Conservation (phyloP, 2,329 filamentous ascomycete species). For the Erysiphe neolycopersici region DNA sequence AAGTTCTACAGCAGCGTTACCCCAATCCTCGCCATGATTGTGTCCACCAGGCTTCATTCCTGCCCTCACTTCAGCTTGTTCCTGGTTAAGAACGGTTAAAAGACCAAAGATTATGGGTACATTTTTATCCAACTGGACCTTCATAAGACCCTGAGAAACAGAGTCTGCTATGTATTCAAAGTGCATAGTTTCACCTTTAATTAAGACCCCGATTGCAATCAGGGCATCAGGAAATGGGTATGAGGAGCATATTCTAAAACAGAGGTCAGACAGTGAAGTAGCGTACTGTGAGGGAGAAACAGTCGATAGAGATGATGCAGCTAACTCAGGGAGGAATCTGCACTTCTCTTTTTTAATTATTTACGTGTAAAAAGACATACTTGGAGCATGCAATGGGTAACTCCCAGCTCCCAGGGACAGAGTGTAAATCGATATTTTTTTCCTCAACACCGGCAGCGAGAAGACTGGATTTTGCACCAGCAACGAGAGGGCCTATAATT, state of each 20-base stretch:
- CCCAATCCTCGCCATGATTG: slow-evolving; percentile 96
- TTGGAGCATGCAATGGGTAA: slow-evolving; percentile 55
- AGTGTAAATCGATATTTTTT: slow-evolving; percentile 69
- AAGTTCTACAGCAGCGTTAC: slow-evolving; percentile 77
- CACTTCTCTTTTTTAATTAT: too few species aligned
- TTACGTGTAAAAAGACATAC: slow-evolving; percentile 3
- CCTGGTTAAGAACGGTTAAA: slow-evolving; percentile 66
- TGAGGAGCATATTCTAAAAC: neutral
- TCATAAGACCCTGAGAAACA: slow-evolving; percentile 80
- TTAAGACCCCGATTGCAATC: slow-evolving; percentile 82
- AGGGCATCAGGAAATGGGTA: slow-evolving; percentile 49
- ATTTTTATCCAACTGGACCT: slow-evolving; percentile 67
- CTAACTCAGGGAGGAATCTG: too few species aligned
- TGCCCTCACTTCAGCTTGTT: slow-evolving; percentile 65
- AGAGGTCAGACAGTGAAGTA: too few species aligned
- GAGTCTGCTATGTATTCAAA: slow-evolving; percentile 96
- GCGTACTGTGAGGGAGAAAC: too few species aligned
- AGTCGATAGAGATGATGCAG: too few species aligned
- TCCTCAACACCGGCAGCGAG: slow-evolving; percentile 55
- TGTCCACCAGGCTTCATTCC: slow-evolving; percentile 61
- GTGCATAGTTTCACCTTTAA: slow-evolving; percentile 98
- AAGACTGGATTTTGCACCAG: slow-evolving; percentile 55
- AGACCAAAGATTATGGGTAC: slow-evolving; percentile 82
- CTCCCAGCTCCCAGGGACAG: slow-evolving; percentile 85
- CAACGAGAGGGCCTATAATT: slow-evolving; percentile 66